Percentiles rank a stretch among this genome's conserved stretches.
Evolutionary conservation across 306 rosid genomes (phyloP).

Genomic region (Dalbergia cultrata): DNA sequence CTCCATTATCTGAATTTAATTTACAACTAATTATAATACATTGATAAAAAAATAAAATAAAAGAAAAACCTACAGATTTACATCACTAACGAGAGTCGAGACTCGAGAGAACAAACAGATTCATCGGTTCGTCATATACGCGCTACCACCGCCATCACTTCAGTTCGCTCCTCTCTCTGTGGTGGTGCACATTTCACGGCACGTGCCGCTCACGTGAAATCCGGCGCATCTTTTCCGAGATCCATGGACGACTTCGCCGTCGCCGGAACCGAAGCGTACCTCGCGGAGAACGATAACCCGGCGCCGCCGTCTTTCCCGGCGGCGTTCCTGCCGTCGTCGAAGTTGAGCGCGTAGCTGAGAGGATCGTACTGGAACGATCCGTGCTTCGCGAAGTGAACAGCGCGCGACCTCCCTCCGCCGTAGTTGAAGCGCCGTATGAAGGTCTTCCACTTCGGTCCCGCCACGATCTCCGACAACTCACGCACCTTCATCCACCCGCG

Average conservation of each 20-base stretch:
- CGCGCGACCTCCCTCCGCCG: slow-evolving; percentile 6
- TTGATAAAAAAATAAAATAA: too few species aligned
- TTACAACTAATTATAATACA: too few species aligned
- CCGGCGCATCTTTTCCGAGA: slow-evolving; percentile 49
- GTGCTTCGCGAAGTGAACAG: slow-evolving; percentile 2
- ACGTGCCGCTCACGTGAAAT: slow-evolving; percentile 49
- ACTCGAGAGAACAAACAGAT: too few species aligned
- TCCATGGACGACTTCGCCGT: slow-evolving; percentile 61
- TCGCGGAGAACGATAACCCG: slow-evolving; percentile 55
- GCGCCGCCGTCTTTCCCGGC: slow-evolving; percentile 26
- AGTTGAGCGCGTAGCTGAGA: slow-evolving; percentile 71
- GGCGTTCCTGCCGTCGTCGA: slow-evolving; percentile 64
- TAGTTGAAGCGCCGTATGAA: slow-evolving; percentile 69
- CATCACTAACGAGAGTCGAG: too few species aligned
- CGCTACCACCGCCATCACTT: too few species aligned
- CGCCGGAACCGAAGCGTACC: slow-evolving; percentile 66
- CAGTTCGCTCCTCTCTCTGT: too few species aligned
- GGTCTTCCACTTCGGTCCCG: slow-evolving; percentile 83
- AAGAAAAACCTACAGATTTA: too few species aligned
- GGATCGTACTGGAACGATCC: slow-evolving; percentile 66
- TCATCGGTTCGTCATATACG: too few species aligned
- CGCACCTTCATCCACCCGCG: slow-evolving; percentile 66
- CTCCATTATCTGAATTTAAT: too few species aligned
- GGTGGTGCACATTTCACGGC: neutral
- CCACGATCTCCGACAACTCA: slow-evolving; percentile 72